Evolutionary conservation across 257 asterid genomes (phyloP), one percentile per base, ranked within the genome.

Genomic region (Nicotiana otophora): DNA sequence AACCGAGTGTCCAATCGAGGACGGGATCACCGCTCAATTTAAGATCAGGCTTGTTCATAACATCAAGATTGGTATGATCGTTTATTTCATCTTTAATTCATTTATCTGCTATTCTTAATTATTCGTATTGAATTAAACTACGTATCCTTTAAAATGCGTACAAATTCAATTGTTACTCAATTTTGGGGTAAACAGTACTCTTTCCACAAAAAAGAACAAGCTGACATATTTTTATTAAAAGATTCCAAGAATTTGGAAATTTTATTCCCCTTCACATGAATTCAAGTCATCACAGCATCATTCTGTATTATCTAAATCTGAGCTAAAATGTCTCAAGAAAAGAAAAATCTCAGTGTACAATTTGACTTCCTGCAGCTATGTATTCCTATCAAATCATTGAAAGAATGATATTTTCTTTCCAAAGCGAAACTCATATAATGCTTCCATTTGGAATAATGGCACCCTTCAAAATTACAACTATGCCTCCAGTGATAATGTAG

Each of bases 391-490:
- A 48, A 72, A 23, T 72, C 80, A 48, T 48, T 48, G 42, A 74
- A 74, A 74, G 42, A 74, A 14, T 74, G 62, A 74, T 26, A 2
- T 48, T 1, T 6, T 26, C 42, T 48, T 23, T 26, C 36, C 69
- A 63, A 31, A 2, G 33, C 33, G 33, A 31, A 31, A 26, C 51
- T 54, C 87, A 93, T 14, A 93, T 69, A 81, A 89, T 91, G 87
- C 79, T 93, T 64, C 91, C 98, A 85, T 95, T 88, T 82, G 89
- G 92, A 70, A 94, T 94, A 7, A 88, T 82, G 76, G 96, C 97
- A 80, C 83, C 88, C 77, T 90, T 91, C 81, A 93, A 19, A 34
- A 93, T 80, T 12, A 93, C 92, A 80, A 91, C 72, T 77, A 92
- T 89, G 77, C 97, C 97, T 83, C 82, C 90, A 33, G 88, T 87